A percentile compares a stretch with the other conserved stretches of the same genome.
These are phyloP conservation scores for Fistulifera solaris DNA, from an alignment of 108 stramenopile species.

Conservation along the genomic window DNA sequence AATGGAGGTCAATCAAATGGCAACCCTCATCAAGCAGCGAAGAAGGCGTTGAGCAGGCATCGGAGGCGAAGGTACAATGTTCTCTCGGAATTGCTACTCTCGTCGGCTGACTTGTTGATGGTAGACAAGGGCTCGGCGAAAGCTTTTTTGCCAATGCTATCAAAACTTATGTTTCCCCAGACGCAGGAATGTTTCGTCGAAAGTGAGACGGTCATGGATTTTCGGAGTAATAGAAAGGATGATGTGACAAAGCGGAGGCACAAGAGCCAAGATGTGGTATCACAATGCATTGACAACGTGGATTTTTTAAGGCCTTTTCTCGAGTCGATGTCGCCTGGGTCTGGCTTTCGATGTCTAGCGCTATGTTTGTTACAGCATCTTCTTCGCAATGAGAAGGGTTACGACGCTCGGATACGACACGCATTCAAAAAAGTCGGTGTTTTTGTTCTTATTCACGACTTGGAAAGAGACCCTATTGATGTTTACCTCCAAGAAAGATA, in stretches of 20 bases:
- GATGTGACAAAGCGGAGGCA: neutral
- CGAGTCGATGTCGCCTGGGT: constrained; percentile 66
- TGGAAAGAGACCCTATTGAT: constrained; percentile 35
- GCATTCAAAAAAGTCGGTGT: constrained; percentile 74
- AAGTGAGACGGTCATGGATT: neutral
- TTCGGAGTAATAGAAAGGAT: neutral
- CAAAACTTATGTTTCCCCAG: constrained; percentile 34
- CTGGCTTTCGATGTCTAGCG: constrained; percentile 68
- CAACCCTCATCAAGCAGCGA: constrained; percentile 1
- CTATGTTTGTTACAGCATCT: constrained; percentile 65
- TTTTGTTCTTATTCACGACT: constrained; percentile 57
- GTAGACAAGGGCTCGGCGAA: constrained; percentile 54
- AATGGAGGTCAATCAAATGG: neutral
- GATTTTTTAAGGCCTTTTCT: constrained; percentile 66
- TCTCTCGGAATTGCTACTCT: constrained; percentile 41
- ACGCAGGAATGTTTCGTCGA: neutral
- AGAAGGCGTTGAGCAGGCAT: constrained; percentile 25
- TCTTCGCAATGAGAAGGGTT: constrained; percentile 48
- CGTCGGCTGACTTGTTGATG: constrained; percentile 47
- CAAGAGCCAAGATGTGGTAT: neutral
- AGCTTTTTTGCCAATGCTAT: constrained; percentile 69
- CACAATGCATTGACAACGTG: constrained; percentile 27
- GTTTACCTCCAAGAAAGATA: neutral
- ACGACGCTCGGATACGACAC: constrained; percentile 72
- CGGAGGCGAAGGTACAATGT: constrained; percentile 56